Base-by-base conservation (phyloP, 306 rosid genomes). In the Prunus persica region DNA sequence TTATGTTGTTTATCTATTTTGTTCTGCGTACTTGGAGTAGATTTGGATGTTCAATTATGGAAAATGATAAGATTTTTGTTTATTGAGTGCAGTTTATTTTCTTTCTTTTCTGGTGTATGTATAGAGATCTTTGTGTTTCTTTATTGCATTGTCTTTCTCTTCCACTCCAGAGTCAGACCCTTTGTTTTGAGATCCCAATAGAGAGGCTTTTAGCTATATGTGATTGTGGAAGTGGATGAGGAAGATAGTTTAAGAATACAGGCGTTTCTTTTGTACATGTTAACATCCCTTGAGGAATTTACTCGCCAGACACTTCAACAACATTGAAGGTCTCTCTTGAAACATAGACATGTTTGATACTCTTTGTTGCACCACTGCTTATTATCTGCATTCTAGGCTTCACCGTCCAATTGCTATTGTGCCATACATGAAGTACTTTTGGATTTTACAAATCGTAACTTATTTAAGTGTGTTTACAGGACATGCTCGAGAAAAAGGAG, bases 401-500 rank as follows among this genome's bases (percentile, higher is more conserved):
- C 60, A 45, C n/a, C 20, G 28, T 46, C 24, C 20, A 7, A 15
- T 60, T 61, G 22, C 27, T 45, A 1, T 73, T 25, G 46, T 61
- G 18, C 65, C 27, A 54, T 64, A 34, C 41, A 62, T 61, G 47
- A 69, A 69, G 75, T 71, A 73, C 64, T 71, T 69, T 57, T 54
- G 67, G 63, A 80, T 69, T 75, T 80, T 75, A 68, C 38, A 9
- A 75, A 71, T 38, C 15, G 54, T 50, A 78, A 80, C 56, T 80
- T 46, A 65, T 80, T 66, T 22, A 15, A 73, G 32, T 72, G 50
- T 27, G 38, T 25, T 76, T 72, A 13, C 84, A 93, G 98, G 85
- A 75, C 78, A 88, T 82, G 96, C 97, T 72, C 86, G 72, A 80
- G 97, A 89, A 78, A 84, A 75, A 24, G 87, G 90, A 79, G 82